Conservation (phyloP, 164 flowering plant species). For the Dillenia turbinata region DNA sequence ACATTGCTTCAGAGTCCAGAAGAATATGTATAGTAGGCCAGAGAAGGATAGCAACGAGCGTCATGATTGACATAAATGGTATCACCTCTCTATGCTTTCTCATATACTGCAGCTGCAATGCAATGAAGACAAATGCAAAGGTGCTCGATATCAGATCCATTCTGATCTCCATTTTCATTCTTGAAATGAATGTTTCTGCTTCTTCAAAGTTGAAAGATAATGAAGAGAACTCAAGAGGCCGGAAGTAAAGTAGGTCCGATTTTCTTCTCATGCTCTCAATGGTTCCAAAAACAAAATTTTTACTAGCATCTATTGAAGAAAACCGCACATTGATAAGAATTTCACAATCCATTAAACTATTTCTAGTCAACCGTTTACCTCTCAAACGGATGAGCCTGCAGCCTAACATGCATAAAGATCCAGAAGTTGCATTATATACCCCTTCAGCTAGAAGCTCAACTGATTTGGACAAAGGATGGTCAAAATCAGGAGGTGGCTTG, state of each 20-base stretch:
- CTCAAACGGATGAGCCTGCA: constrained; percentile 30
- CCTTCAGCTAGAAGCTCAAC: constrained; percentile 60
- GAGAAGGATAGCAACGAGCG: constrained; percentile 51
- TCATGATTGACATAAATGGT: constrained; percentile 47
- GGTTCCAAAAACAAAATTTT: constrained; percentile 37
- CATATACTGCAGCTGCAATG: constrained; percentile 43
- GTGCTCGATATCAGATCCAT: constrained; percentile 59
- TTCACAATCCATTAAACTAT: constrained; percentile 46
- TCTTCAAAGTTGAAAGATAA: constrained; percentile 5
- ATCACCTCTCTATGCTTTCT: constrained; percentile 43
- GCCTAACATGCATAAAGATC: constrained; percentile 64
- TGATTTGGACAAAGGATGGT: background rate
- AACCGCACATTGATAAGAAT: constrained; percentile 45
- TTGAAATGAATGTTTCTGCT: constrained; percentile 27
- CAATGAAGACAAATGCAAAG: constrained; percentile 43
- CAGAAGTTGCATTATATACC: constrained; percentile 46
- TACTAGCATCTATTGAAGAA: constrained; percentile 31
- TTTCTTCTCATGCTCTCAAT: constrained; percentile 43
- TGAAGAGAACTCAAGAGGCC: constrained; percentile 29
- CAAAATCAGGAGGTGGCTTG: background rate
- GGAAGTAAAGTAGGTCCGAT: constrained; percentile 49
- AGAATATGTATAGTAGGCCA: constrained; percentile 59
- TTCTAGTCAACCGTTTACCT: constrained; percentile 1
- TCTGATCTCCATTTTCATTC: constrained; percentile 57
- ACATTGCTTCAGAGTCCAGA: constrained; percentile 56